A percentile compares a stretch with the other conserved stretches of the same genome.
Conservation (phyloP, 495 filamentous ascomycete species). For the Bathelium albidoporum region DNA sequence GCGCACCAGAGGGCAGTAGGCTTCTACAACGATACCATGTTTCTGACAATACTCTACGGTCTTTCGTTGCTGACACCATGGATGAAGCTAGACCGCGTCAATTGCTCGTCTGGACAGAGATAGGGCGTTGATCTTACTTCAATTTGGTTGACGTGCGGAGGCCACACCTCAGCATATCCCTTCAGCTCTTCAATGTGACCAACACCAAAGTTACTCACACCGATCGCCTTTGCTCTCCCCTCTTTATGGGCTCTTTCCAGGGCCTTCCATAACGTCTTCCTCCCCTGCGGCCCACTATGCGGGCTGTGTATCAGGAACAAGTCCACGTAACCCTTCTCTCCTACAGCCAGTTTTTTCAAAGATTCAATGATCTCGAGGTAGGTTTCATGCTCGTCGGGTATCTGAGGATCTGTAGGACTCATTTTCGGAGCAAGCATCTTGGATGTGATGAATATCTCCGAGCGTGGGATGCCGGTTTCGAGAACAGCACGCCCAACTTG, state of each 20-base stretch:
- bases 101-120: neutral
- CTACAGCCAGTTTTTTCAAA: conserved; percentile 48
- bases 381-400: conserved; percentile 41
- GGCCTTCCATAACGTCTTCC: conserved; percentile 55
- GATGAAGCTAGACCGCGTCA: conserved; percentile 43
- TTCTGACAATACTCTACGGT: conserved; percentile 51
- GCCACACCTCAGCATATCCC: conserved; percentile 49
- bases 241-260: conserved; percentile 50
- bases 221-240: conserved; percentile 51
- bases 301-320: conserved; percentile 60
- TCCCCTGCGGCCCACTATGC: conserved; percentile 39
- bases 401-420: neutral
- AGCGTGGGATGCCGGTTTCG: conserved; percentile 42
- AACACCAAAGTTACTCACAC: conserved; percentile 61
- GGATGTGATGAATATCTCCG: conserved; percentile 55
- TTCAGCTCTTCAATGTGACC: conserved; percentile 53
- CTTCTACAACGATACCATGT: conserved; percentile 52
- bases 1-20: conserved; percentile 57
- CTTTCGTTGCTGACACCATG: conserved; percentile 55
- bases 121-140: conserved; percentile 34
- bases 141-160: conserved; percentile 62
- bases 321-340: conserved; percentile 56
- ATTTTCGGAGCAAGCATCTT: conserved; percentile 51
- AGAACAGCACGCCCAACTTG: conserved; percentile 56
- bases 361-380: conserved; percentile 50